Base-by-base conservation (phyloP, 805 yeast genomes). In the Candida berthetii region DNA sequence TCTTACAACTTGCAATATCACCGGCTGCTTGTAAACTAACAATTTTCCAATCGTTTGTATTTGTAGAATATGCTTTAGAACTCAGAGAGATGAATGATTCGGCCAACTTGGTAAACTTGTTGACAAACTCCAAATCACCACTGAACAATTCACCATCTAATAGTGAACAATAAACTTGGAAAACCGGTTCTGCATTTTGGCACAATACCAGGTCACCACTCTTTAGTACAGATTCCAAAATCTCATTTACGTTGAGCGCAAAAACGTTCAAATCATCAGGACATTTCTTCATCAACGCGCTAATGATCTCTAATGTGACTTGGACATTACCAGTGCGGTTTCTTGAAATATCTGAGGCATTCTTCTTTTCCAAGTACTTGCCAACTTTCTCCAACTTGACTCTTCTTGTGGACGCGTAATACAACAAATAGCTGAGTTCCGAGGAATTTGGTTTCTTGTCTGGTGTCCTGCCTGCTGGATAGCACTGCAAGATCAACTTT, bases 361-460 rank as follows among this genome's bases (percentile, higher is more conserved):
- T 78, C 58, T 79, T 82, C 50, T 72, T 76, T 39, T 74, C 72
- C 40, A 91, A 61, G 57, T 81, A 86, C 5, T 67, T 65, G 19
- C 88, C 84, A 17, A 91, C 96, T 55, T 91, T 91, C 51, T 86
- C 93, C 47, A 93, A 69, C 60, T 93, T 91, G 27, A 88, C 82
- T 42, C 96, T 72, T 52, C 97, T 72, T 4, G 96, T 83, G 33
- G 95, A 81, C 17, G 96, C 96, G 60, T 91, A 91, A 68, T 85
- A 91, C 27, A 91, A 65, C 50, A 91, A 70, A 57, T 89, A 88
- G 44, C 95, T 83, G 37, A 95, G 72, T 60, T 93, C 98, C 17
- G 95, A 87, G 2, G 95, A 80, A 60, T 91, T 90, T 14, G 99
- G 96, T 53, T 84, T 82, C 65, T 90, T 90, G 55, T 90, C 98